Conservation (phyloP, 805 yeast species). For the Wickerhamiella allomyrinae region DNA sequence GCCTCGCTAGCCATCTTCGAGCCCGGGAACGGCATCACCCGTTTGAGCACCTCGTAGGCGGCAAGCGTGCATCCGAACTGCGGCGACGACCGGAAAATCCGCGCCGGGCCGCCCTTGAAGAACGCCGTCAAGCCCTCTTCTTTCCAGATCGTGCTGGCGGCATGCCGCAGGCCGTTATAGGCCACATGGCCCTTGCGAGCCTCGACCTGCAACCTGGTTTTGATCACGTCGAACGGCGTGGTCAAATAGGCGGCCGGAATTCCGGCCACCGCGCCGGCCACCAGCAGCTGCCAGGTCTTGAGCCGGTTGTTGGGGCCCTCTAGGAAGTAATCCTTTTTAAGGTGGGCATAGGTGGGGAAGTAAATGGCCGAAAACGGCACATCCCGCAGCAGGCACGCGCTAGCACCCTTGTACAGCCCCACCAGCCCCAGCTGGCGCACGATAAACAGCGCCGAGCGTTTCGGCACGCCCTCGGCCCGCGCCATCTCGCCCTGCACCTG, state of each 20-base stretch:
- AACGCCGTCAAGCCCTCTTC: slow-evolving; percentile 81
- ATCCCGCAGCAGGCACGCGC: slow-evolving; percentile 85
- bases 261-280: slow-evolving; percentile 91
- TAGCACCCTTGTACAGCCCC: slow-evolving; percentile 84
- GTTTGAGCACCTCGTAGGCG: slow-evolving; percentile 86
- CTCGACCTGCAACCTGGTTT: slow-evolving; percentile 84
- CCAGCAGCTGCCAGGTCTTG: slow-evolving; percentile 68
- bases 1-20: slow-evolving; percentile 27
- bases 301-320: slow-evolving; percentile 66
- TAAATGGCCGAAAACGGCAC: slow-evolving; percentile 94
- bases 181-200: slow-evolving; percentile 61
- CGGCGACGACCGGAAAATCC: slow-evolving; percentile 90
- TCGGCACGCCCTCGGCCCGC: slow-evolving; percentile 27
- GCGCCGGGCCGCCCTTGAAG: slow-evolving; percentile 92
- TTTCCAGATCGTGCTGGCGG: slow-evolving; percentile 52
- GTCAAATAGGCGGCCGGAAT: slow-evolving; percentile 96
- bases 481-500: slow-evolving; percentile 77
- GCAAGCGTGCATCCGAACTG: slow-evolving; percentile 97
- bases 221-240: slow-evolving; percentile 93
- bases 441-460: slow-evolving; percentile 51
- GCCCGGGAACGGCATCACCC: slow-evolving; percentile 50
- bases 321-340: slow-evolving; percentile 66
- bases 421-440: slow-evolving; percentile 63
- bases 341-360: slow-evolving; percentile 92
- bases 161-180: slow-evolving; percentile 66